phyloP scores from a whole-genome alignment of 2,329 filamentous ascomycete genomes.

The Pseudogymnoascus verrucosus region DNA sequence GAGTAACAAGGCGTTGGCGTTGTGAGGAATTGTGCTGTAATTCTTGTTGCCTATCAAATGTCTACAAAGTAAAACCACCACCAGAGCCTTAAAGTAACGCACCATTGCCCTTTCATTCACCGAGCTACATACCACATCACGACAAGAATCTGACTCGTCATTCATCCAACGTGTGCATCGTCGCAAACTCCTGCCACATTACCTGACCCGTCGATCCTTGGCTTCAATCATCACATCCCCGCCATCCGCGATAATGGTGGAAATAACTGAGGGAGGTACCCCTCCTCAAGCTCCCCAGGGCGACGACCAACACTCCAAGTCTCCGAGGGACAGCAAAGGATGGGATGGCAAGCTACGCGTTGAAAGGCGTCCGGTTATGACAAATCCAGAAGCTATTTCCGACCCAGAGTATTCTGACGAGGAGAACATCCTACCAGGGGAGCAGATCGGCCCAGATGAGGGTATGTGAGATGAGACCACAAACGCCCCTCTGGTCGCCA shows the following conservation, averaged over 20 bases:
- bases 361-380: slow-evolving; percentile 58
- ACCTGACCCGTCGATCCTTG: not conserved
- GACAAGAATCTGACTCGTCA: not conserved
- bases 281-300: not conserved
- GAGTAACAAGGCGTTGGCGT: not conserved
- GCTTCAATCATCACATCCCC: not conserved
- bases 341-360: slow-evolving; percentile 81
- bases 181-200: not conserved
- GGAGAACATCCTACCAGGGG: slow-evolving; percentile 58
- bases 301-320: slow-evolving; percentile 20
- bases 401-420: slow-evolving; percentile 81
- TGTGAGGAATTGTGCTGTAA: too few relatives aligned
- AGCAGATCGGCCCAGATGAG: slow-evolving; percentile 75
- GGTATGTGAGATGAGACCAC: slow-evolving; percentile 38
- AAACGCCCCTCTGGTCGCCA: not conserved
- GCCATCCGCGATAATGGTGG: not conserved
- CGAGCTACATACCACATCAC: not conserved
- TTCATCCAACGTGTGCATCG: not conserved
- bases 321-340: slow-evolving; percentile 51
- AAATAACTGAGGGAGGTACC: not conserved
- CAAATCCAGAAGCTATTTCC: slow-evolving; percentile 73
- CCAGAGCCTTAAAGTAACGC: not conserved
- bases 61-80: slow-evolving; percentile 1
- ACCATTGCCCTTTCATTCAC: not conserved
- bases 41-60: not conserved